phyloP scores from a whole-genome alignment of 176 grass and related monocot genomes.

The Rhipidocladum racemiflorum region DNA sequence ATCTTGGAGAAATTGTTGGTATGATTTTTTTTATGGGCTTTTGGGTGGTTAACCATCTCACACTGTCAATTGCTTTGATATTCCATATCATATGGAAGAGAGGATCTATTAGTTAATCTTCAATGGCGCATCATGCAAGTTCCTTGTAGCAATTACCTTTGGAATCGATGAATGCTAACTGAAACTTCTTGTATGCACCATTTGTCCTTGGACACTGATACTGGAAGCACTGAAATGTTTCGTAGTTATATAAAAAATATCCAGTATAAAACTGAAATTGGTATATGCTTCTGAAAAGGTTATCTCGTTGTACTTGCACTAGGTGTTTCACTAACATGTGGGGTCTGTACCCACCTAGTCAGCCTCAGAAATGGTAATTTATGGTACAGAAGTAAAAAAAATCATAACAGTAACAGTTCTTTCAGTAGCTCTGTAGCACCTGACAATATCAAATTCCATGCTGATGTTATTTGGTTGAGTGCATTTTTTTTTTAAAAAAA shows the following conservation, averaged over 20 bases:
- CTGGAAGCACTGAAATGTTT: not conserved
- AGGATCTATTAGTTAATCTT: slow-evolving; percentile 2
- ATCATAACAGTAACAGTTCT: not conserved
- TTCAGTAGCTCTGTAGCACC: not conserved
- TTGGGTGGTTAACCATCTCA: not conserved
- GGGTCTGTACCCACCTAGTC: not conserved
- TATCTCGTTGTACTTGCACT: not conserved
- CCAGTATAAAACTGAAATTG: not conserved
- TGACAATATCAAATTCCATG: not conserved
- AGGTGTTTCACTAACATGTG: not conserved
- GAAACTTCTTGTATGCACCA: slow-evolving; percentile 2
- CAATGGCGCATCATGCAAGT: not conserved
- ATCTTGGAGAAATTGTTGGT: slow-evolving; percentile 95
- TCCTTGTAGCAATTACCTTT: not conserved
- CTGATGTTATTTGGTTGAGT: slow-evolving; percentile 14
- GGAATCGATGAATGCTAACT: not conserved
- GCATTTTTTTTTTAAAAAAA: not conserved
- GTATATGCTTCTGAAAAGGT: not conserved
- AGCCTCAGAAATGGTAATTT: not conserved
- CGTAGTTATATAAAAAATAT: not conserved
- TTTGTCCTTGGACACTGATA: not conserved
- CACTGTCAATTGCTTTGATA: not conserved
- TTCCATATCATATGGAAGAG: not conserved
- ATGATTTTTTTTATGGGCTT: not conserved
- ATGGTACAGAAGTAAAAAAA: not conserved